Evolutionary conservation across 73 alveolate species (phyloP).

Genomic region (Blepharisma stoltei): DNA sequence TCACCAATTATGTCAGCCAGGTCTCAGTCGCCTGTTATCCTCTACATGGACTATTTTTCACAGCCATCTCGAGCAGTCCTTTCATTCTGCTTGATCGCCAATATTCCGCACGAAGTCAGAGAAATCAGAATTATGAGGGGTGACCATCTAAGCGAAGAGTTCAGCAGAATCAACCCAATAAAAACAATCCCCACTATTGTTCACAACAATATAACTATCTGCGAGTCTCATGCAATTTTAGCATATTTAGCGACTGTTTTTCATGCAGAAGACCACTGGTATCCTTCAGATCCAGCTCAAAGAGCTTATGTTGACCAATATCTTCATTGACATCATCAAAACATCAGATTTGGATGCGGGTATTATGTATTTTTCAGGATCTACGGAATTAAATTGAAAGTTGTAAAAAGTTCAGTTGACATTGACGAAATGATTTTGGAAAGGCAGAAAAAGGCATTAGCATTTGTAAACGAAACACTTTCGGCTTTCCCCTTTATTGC

Average conservation of each 20-base stretch:
- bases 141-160: conserved; percentile 45
- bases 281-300: conserved; percentile 46
- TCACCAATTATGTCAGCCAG: too few relatives aligned
- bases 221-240: conserved; percentile 65
- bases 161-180: conserved; percentile 36
- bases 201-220: conserved; percentile 41
- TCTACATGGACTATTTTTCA: conserved; percentile 10
- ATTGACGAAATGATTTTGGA: too few relatives aligned
- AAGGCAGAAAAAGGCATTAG: too few relatives aligned
- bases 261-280: conserved; percentile 52
- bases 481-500: not conserved
- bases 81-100: conserved; percentile 42
- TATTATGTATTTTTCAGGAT: not conserved
- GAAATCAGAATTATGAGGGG: conserved; percentile 41
- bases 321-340: conserved; percentile 62
- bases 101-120: conserved; percentile 33
- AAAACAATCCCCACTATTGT: conserved; percentile 51
- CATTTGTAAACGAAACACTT: too few relatives aligned
- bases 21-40: not conserved
- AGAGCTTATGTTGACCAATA: conserved; percentile 49
- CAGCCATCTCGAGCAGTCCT: conserved; percentile 62
- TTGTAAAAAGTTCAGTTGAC: too few relatives aligned
- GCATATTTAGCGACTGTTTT: conserved; percentile 40
- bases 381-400: too few relatives aligned
- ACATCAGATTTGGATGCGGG: conserved; percentile 38